Base-by-base conservation (phyloP, 2,329 filamentous ascomycete genomes). In the Xylariaceae sp. region DNA sequence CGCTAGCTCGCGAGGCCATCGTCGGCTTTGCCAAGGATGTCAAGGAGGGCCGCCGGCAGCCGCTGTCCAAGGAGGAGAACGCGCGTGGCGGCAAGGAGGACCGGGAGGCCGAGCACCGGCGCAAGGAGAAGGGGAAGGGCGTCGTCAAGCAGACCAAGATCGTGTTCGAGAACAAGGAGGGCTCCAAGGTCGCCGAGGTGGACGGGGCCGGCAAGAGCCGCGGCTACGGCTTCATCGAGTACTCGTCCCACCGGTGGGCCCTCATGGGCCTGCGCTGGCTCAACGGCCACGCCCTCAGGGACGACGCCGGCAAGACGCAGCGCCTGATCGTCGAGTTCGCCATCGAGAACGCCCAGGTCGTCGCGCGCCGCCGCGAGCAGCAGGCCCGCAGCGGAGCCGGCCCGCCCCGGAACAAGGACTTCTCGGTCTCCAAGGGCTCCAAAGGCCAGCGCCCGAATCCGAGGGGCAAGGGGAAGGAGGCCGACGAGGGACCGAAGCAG, bases 181-280 rank as follows among this genome's bases (percentile, higher is more conserved):
- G 92, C 29, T 77, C 77, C 51, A 96, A 95, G 64, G 77, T 94
- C 11, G 62, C 72, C 7, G 88, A 94, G 61, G 70, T 75, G 27
- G 77, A 69, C 32, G 87, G 84, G 6, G 87, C 79, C 5, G 89
- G 89, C 29, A 76, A 84, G 55, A 92, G 84, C 56, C 77, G 90
- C 56, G 92, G 92, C 5, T 98, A 98, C 57, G 92, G 93, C 10
- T 98, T 98, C 65, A 83, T 98, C 46, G 92, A 98, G 63, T 98
- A 95, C 61, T 83, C 80, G 44, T 92, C 85, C 19, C 92, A 98
- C 55, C 82, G 92, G 31, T 90, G 83, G 69, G 92, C 92, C 11
- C 70, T 98, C 24, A 96, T 96, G 86, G 92, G 87, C 16, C 67
- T 98, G 42, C 74, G 92, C 29, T 96, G 87, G 79, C 70, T 98